These are phyloP conservation scores for Aegle marmelos DNA, from an alignment of 345 rosid genomes.

Conservation along the genomic window DNA sequence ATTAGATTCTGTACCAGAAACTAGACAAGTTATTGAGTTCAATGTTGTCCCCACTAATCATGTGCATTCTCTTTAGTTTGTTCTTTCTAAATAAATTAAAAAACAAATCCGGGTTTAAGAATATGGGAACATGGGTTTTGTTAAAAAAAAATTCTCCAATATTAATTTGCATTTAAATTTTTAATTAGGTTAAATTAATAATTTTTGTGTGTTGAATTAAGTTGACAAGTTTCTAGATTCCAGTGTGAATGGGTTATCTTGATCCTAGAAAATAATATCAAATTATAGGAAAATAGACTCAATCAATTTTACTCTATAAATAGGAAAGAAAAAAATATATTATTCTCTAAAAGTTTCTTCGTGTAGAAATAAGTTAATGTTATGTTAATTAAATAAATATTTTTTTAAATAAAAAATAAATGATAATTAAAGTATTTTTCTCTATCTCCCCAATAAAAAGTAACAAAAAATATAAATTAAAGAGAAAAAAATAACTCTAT, in stretches of 20 bases:
- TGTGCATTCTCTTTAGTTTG: not conserved
- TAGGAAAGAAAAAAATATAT: too few relatives aligned
- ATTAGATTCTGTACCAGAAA: conserved; percentile 24
- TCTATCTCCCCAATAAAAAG: too few relatives aligned
- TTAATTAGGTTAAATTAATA: not conserved
- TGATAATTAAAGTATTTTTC: too few relatives aligned
- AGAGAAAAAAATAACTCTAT: too few relatives aligned
- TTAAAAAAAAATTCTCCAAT: not conserved
- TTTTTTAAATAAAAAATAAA: too few relatives aligned
- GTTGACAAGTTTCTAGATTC: not conserved
- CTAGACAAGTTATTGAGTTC: not conserved
- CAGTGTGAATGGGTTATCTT: not conserved
- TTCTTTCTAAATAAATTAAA: not conserved
- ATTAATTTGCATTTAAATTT: not conserved
- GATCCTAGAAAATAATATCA: not conserved
- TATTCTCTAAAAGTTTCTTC: too few relatives aligned
- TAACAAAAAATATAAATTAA: too few relatives aligned
- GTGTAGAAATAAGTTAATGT: too few relatives aligned
- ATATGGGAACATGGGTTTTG: conserved; percentile 12
- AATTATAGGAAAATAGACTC: too few relatives aligned
- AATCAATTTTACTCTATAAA: too few relatives aligned
- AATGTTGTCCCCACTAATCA: conserved; percentile 11
- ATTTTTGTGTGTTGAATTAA: conserved; percentile 3
- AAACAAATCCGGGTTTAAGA: not conserved
- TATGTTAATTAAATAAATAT: too few relatives aligned